Percentiles rank a stretch among this genome's conserved stretches.
Evolutionary conservation across 139 green algal species (phyloP).

Genomic region (Raphidocelis subcapitata): DNA sequence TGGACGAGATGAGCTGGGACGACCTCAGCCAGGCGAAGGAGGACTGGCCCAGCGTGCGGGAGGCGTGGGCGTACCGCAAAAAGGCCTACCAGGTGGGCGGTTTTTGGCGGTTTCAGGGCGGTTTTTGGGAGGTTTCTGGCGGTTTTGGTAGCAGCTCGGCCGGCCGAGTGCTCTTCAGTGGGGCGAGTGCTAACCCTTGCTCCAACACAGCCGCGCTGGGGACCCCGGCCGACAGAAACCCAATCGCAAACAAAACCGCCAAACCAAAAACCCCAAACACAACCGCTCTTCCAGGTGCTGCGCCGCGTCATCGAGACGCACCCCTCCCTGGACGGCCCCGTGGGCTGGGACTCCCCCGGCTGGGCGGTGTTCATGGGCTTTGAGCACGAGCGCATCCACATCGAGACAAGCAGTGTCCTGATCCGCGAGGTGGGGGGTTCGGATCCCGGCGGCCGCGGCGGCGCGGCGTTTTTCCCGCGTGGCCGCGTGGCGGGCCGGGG

Average conservation of each 20-base stretch:
- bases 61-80: slow-evolving; percentile 45
- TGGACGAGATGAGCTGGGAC: slow-evolving; percentile 87
- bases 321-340: slow-evolving; percentile 42
- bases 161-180: no score
- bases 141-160: no score
- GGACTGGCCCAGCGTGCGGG: slow-evolving; percentile 59
- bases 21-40: slow-evolving; percentile 75
- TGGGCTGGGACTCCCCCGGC: neutral
- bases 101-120: neutral
- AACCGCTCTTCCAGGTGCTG: slow-evolving; percentile 27
- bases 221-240: no score
- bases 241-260: no score
- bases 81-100: slow-evolving; percentile 34
- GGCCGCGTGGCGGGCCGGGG: no score
- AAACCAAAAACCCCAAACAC: no score
- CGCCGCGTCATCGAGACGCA: slow-evolving; percentile 48
- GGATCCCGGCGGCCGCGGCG: neutral
- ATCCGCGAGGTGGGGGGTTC: slow-evolving; percentile 69
- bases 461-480: no score
- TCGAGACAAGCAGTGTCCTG: slow-evolving; percentile 71
- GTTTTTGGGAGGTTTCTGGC: neutral
- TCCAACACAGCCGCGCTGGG: no score
- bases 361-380: slow-evolving; percentile 82
- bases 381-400: slow-evolving; percentile 84
- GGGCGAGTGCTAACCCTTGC: no score